phyloP scores from a whole-genome alignment of 129 eudicot genomes.

The Chrysanthemum lavandulifolium region DNA sequence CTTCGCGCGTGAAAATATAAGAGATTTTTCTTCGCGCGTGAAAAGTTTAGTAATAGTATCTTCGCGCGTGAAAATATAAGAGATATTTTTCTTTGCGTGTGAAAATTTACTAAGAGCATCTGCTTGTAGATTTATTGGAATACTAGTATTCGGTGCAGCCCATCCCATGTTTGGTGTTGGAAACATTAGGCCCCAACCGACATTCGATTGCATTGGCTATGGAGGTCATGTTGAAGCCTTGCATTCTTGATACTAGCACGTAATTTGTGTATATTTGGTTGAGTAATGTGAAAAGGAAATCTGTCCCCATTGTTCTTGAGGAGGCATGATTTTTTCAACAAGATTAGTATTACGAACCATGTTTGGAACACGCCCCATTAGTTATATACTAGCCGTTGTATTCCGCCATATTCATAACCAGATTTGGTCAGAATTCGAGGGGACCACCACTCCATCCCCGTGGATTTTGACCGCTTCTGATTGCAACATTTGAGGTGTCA shows the following conservation, averaged over 20 bases:
- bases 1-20: no score
- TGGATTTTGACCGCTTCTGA: constrained; percentile 39
- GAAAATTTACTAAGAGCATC: no score
- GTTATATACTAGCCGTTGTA: constrained; percentile 38
- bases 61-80: no score
- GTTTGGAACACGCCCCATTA: constrained; percentile 52
- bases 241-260: no score
- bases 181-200: constrained; percentile 47
- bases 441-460: constrained; percentile 46
- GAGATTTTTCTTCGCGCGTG: no score
- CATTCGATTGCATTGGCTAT: constrained; percentile 23
- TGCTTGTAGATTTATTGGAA: constrained; percentile 25
- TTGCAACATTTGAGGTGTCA: constrained; percentile 34
- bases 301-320: constrained; percentile 44
- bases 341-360: constrained; percentile 43
- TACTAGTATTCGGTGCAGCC: constrained; percentile 38
- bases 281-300: constrained; percentile 43
- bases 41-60: no score
- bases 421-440: constrained; percentile 42
- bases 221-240: constrained; percentile 15
- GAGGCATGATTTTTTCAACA: constrained; percentile 39
- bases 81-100: no score
- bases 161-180: constrained; percentile 60
- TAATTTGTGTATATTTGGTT: constrained; percentile 48
- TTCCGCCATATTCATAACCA: constrained; percentile 37